These are phyloP conservation scores for Botrytis deweyae DNA, from an alignment of 2,329 filamentous ascomycete species.

Conservation along the genomic window DNA sequence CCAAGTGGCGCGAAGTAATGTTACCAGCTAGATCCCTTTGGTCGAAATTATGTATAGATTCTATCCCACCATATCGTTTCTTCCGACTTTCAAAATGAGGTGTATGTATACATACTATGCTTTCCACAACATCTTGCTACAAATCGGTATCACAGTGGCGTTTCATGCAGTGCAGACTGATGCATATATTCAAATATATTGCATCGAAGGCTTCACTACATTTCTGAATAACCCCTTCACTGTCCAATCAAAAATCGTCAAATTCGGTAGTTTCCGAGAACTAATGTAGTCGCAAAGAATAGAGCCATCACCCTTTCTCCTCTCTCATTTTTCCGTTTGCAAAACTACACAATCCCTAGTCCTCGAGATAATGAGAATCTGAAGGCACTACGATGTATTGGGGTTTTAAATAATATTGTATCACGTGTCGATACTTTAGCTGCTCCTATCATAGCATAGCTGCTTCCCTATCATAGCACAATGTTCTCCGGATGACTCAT, in stretches of 20 bases:
- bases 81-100: neutral
- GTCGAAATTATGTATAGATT: neutral
- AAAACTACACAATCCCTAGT: neutral
- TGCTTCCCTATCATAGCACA: too few species aligned
- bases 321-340: neutral
- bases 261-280: conserved; percentile 5
- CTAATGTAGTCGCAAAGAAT: neutral
- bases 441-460: neutral
- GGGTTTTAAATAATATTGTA: neutral
- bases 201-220: neutral
- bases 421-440: neutral
- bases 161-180: neutral
- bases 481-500: neutral
- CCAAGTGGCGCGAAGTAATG: neutral
- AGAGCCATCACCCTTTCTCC: neutral
- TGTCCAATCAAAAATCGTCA: neutral
- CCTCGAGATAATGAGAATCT: neutral
- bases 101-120: neutral
- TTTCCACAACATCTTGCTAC: neutral
- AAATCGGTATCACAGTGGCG: neutral
- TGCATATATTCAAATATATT: neutral
- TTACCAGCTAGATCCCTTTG: neutral
- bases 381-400: neutral
- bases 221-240: neutral
- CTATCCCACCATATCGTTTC: neutral